Conservation (phyloP, 768 basidiomycete species). For the Lactifluus subvellereus region DNA sequence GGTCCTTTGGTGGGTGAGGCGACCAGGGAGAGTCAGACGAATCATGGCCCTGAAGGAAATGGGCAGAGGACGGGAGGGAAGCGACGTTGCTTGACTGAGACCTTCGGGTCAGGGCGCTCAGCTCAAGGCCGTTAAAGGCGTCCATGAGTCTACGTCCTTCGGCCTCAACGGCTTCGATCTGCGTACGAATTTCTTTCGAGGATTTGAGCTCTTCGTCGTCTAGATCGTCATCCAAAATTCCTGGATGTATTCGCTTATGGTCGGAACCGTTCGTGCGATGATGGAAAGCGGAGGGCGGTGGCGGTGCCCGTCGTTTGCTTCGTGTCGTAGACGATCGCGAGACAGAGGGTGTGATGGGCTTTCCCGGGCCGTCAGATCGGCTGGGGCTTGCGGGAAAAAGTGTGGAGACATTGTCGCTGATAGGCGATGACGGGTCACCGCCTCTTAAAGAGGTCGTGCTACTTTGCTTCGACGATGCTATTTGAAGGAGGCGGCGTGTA, state of each 20-base stretch:
- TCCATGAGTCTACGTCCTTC: conserved; percentile 68
- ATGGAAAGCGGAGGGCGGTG: conserved; percentile 33
- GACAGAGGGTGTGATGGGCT: conserved; percentile 26
- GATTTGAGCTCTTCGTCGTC: conserved; percentile 56
- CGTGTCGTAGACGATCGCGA: conserved; percentile 36
- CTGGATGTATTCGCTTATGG: conserved; percentile 20
- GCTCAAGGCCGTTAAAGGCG: conserved; percentile 73
- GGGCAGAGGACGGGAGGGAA: conserved; percentile 23
- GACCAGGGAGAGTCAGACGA: conserved; percentile 16
- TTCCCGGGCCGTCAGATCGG: conserved; percentile 23
- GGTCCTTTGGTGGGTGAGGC: conserved; percentile 12
- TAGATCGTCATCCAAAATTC: conserved; percentile 36
- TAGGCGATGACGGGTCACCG: conserved; percentile 36
- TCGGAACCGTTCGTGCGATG: conserved; percentile 22
- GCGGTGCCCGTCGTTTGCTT: conserved; percentile 16
- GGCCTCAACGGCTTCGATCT: conserved; percentile 63
- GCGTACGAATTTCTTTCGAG: conserved; percentile 56
- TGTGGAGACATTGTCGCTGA: conserved; percentile 33
- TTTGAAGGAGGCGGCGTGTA: conserved; percentile 28
- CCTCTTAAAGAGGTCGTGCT: conserved; percentile 46
- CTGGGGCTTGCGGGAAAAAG: conserved; percentile 27
- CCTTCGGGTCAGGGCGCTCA: conserved; percentile 54
- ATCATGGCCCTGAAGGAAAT: conserved; percentile 21
- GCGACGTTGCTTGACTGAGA: conserved; percentile 32
- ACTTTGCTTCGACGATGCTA: conserved; percentile 42